Percentiles rank a stretch among this genome's conserved stretches.
phyloP scores from a whole-genome alignment of 768 basidiomycete genomes.

The Rhizopogon salebrosus region DNA sequence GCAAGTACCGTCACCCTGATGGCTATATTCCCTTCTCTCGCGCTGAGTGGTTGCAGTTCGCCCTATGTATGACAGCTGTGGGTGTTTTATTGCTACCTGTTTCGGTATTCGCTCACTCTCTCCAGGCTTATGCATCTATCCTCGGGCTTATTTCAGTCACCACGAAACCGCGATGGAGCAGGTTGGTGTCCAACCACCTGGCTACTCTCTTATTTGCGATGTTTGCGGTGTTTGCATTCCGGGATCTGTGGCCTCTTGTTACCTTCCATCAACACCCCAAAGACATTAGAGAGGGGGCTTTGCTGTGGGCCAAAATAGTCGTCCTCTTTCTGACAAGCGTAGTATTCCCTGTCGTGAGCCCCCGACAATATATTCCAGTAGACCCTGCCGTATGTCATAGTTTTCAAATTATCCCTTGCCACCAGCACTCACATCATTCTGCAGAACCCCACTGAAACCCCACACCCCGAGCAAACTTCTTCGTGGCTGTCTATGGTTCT shows the following conservation, averaged over 20 bases:
- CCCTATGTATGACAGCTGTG: slow-evolving; percentile 9
- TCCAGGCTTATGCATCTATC: slow-evolving; percentile 37
- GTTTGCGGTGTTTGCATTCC: slow-evolving; percentile 47
- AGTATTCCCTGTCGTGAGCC: slow-evolving; percentile 49
- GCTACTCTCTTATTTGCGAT: slow-evolving; percentile 41
- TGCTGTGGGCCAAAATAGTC: slow-evolving; percentile 52
- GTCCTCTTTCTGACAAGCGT: slow-evolving; percentile 40
- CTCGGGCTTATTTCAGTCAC: slow-evolving; percentile 34
- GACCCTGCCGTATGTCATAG: slow-evolving; percentile 30
- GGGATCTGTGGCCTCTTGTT: slow-evolving; percentile 55
- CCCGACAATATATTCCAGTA: slow-evolving; percentile 53
- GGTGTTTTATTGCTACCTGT: background rate
- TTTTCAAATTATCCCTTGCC: no score
- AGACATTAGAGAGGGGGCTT: slow-evolving; percentile 42
- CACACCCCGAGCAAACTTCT: slow-evolving; percentile 38
- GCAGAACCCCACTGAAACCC: slow-evolving; percentile 18
- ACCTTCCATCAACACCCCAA: slow-evolving; percentile 46
- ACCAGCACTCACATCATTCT: background rate
- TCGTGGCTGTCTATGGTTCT: slow-evolving; percentile 30
- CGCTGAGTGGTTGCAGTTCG: slow-evolving; percentile 7
- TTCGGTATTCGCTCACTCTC: background rate
- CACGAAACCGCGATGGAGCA: slow-evolving; percentile 25
- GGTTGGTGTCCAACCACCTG: slow-evolving; percentile 33
- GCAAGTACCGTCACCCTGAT: background rate
- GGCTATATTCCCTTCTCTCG: background rate